These are phyloP conservation scores for Yarrowia sp. DNA, from an alignment of 805 yeast species.

Conservation along the genomic window DNA sequence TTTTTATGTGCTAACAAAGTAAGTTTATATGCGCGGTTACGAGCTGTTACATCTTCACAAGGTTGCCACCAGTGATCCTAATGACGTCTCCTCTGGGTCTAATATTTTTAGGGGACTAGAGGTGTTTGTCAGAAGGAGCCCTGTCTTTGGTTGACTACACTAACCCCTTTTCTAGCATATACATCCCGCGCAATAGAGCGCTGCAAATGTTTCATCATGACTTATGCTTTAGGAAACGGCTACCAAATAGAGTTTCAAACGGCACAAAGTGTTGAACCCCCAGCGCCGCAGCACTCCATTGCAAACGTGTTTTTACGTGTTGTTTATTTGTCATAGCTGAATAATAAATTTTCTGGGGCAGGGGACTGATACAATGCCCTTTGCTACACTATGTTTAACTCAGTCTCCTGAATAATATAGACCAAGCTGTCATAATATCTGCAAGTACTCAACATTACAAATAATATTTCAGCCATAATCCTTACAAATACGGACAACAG, in stretches of 20 bases:
- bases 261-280: neutral
- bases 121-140: no score
- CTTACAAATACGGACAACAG: neutral
- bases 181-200: no score
- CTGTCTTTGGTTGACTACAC: no score
- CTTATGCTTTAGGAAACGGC: no score
- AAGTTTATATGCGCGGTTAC: slow-evolving; percentile 12
- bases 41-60: neutral
- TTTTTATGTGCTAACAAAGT: neutral
- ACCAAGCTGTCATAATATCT: neutral
- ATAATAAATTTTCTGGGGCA: neutral
- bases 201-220: no score
- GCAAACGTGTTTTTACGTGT: neutral
- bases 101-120: no score
- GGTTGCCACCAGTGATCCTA: neutral
- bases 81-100: no score
- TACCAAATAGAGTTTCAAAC: no score
- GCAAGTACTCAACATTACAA: neutral
- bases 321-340: neutral
- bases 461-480: neutral
- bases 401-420: neutral
- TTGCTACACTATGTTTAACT: neutral
- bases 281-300: no score
- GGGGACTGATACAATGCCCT: neutral
- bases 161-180: no score